Base-by-base conservation (phyloP, 495 filamentous ascomycete genomes). In the Pseudoneurospora amorphoporcata region DNA sequence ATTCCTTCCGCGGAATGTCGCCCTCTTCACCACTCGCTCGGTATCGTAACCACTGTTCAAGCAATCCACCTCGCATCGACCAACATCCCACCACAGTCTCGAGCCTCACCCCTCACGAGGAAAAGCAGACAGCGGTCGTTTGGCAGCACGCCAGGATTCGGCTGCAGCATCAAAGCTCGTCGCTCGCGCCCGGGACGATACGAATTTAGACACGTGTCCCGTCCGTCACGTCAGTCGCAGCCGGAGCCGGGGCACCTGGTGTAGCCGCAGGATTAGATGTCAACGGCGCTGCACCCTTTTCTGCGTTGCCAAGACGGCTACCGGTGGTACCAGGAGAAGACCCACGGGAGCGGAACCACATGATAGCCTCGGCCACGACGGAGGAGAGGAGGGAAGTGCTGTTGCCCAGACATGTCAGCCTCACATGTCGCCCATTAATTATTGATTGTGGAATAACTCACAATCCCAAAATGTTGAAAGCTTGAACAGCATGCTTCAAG, bases 401-500 rank as follows among this genome's bases (percentile, higher is more conserved):
- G 23, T 40, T 35, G 0, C 2, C 14, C 3, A 8, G 58, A 12
- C 42, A 71, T 14, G 4, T 70, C 5, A 39, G 47, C 38, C 70
- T 14, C 68, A 35, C 61, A 19, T 29, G 8, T 58, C 10, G 19
- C 23, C 9, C 12, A 38, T 29, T 32, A 35, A 38, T 29, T 32
- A 35, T 14, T 16, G 23, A 68, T 10, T 12, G 17, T 3, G 32
- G 6, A 38, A 41, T 40, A 37, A 76, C 78, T 65, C 7, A 80
- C 78, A 80, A 80, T 12, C 78, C 78, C 19, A 80, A 70, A 19
- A 80, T 80, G 10, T 70, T 38, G 32, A 80, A 80, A 0, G 77
- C 77, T 58, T 76, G 76, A 8, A 74, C 69, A 0, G 78, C 68
- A 38, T 80, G 78, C 77, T 80, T 79, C 42, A 79, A 47, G 1